Conservation (phyloP, 768 basidiomycete species). For the Leucocoprinus sp. region DNA sequence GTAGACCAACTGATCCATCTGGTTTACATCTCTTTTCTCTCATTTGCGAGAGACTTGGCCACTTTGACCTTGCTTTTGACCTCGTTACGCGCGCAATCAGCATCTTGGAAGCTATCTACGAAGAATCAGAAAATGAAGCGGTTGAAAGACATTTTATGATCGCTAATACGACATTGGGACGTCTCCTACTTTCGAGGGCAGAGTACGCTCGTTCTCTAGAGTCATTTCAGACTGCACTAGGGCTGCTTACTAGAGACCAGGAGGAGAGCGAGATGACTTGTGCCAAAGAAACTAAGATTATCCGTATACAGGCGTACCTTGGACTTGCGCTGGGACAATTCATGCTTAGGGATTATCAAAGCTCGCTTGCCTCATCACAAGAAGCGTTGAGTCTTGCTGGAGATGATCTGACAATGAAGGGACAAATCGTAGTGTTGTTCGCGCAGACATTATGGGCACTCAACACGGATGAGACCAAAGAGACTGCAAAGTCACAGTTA, state of each 20-base stretch:
- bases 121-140: constrained; percentile 71
- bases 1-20: constrained; percentile 58
- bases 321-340: constrained; percentile 69
- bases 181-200: constrained; percentile 55
- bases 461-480: constrained; percentile 65
- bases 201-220: constrained; percentile 56
- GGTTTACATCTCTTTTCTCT: constrained; percentile 81
- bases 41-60: constrained; percentile 77
- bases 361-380: constrained; percentile 63
- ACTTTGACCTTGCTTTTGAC: constrained; percentile 49
- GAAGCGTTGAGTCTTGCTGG: constrained; percentile 48
- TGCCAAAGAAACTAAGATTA: constrained; percentile 19
- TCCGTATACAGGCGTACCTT: constrained; percentile 54
- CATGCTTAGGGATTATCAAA: constrained; percentile 50
- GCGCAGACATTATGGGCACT: constrained; percentile 82
- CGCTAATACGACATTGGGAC: constrained; percentile 75
- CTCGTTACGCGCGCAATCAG: constrained; percentile 54
- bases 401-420: constrained; percentile 40
- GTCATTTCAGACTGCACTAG: constrained; percentile 65
- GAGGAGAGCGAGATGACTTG: constrained; percentile 29
- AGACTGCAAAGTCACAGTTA: constrained; percentile 69
- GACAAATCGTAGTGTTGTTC: constrained; percentile 72
- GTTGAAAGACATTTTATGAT: constrained; percentile 76
- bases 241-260: constrained; percentile 52
- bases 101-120: constrained; percentile 82